Evolutionary conservation across 805 yeast species (phyloP), one percentile per base, ranked within the genome.

Genomic region (Candida wancherniae): DNA sequence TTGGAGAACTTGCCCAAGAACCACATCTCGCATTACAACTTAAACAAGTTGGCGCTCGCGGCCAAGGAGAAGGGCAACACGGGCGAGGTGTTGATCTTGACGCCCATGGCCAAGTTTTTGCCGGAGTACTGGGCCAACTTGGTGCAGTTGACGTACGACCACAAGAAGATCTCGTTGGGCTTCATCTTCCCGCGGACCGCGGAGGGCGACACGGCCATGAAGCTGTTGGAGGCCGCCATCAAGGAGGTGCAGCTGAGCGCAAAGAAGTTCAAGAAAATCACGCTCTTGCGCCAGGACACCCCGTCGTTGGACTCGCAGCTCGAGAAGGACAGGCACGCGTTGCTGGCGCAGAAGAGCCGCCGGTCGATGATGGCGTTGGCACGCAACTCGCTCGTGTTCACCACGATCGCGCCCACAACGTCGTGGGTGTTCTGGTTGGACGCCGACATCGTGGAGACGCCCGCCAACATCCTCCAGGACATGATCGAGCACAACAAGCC

Each of bases 341-440:
- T 83, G 40, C 62, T 59, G 15, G 94, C 79, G 16, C 98, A 92
- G 59, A 88, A 87, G 58, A 82, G 84, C 49, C 75, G 98, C 56
- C 76, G 98, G 45, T 58, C 83, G 4, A 77, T 79, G 50, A 90
- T 92, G 97, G 94, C 97, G 2, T 65, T 86, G 43, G 96, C 97
- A 3, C 72, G 98, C 55, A 92, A 92, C 65, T 87, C 95, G 22
- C 65, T 92, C 36, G 68, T 92, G 28, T 86, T 87, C 61, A 83
- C 97, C 7, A 77, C 97, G 1, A 64, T 92, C 27, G 83, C 87
- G 3, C 94, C 97, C 13, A 75, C 82, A 45, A 87, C 94, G 2
- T 77, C 94, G 14, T 92, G 98, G 98, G 83, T 90, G 12, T 64
- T 92, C 30, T 92, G 99, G 99, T 66, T 92, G 45, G 99, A 92